Percentiles rank a stretch among this genome's conserved stretches.
Evolutionary conservation across 495 filamentous ascomycete species (phyloP).

Genomic region (Aspergillus mulundensis): DNA sequence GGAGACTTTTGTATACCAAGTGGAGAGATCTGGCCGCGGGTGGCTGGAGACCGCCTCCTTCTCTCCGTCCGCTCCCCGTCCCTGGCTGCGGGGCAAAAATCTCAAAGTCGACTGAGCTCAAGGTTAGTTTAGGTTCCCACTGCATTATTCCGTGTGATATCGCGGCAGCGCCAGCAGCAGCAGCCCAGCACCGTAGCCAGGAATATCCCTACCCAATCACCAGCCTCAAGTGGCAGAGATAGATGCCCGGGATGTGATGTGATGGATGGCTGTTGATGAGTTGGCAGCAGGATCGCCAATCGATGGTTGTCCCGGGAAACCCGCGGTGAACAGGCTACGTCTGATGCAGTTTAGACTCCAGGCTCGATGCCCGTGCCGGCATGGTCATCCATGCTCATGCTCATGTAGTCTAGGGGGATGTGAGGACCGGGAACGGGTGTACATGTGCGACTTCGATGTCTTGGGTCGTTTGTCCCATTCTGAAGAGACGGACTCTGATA

Average conservation of each 20-base stretch:
- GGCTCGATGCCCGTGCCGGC: not conserved
- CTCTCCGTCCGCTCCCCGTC: not conserved
- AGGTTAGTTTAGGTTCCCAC: not conserved
- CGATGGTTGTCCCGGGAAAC: slow-evolving; percentile 16
- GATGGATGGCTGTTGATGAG: slow-evolving; percentile 8
- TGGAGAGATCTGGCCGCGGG: not conserved
- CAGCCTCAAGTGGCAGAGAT: not conserved
- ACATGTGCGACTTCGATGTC: not conserved
- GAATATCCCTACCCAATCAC: slow-evolving; percentile 12
- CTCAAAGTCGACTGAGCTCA: not conserved
- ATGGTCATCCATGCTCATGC: not conserved
- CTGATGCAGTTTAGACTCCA: not conserved
- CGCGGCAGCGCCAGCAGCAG: not conserved
- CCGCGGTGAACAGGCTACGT: not conserved
- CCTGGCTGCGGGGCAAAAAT: not conserved
- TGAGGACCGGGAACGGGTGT: not conserved
- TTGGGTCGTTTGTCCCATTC: slow-evolving; percentile 4
- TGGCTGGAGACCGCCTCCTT: not conserved
- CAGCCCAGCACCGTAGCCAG: not conserved
- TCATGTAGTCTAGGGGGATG: not conserved
- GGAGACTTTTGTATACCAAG: not conserved
- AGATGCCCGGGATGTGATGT: slow-evolving; percentile 12
- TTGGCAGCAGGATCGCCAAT: slow-evolving; percentile 17
- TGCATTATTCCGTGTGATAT: slow-evolving; percentile 2
- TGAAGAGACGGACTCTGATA: too few relatives aligned